phyloP scores from a whole-genome alignment of 805 yeast genomes.

The Lachancea nothofagi region DNA sequence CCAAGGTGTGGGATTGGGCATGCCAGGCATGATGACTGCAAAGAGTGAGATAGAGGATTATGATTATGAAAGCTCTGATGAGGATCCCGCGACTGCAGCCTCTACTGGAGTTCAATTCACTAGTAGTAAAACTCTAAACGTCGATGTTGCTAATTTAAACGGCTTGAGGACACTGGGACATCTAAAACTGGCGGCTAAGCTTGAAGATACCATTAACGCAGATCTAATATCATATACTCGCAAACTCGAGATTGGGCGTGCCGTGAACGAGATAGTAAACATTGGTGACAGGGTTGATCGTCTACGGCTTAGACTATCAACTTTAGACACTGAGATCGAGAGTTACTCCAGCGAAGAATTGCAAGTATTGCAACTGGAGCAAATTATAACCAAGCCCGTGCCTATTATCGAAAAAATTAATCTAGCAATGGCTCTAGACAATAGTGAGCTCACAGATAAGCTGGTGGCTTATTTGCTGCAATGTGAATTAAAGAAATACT shows the following conservation, averaged over 20 bases:
- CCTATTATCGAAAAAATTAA: constrained; percentile 4
- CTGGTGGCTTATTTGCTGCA: constrained; percentile 14
- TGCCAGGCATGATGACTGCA: constrained; percentile 41
- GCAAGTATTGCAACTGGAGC: not conserved
- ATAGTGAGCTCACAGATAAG: constrained; percentile 17
- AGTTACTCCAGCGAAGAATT: not conserved
- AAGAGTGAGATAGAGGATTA: constrained; percentile 11
- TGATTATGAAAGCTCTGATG: constrained; percentile 20
- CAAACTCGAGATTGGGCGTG: not conserved
- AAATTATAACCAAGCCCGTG: not conserved
- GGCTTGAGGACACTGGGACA: not conserved
- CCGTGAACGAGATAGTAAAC: not conserved
- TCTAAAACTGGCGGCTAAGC: constrained; percentile 1
- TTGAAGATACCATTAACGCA: not conserved
- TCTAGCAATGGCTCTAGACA: constrained; percentile 15
- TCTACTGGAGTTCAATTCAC: constrained; percentile 3
- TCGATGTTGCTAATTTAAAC: not conserved
- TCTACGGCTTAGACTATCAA: not conserved
- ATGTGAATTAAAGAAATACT: constrained; percentile 4
- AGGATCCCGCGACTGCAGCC: constrained; percentile 9
- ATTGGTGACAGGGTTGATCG: not conserved
- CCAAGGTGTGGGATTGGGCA: constrained; percentile 68
- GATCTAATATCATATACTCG: not conserved
- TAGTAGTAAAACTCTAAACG: constrained; percentile 1
- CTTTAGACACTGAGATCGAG: constrained; percentile 1